Conservation (phyloP, 148 eudicot genomes). For the Cornus suecica region DNA sequence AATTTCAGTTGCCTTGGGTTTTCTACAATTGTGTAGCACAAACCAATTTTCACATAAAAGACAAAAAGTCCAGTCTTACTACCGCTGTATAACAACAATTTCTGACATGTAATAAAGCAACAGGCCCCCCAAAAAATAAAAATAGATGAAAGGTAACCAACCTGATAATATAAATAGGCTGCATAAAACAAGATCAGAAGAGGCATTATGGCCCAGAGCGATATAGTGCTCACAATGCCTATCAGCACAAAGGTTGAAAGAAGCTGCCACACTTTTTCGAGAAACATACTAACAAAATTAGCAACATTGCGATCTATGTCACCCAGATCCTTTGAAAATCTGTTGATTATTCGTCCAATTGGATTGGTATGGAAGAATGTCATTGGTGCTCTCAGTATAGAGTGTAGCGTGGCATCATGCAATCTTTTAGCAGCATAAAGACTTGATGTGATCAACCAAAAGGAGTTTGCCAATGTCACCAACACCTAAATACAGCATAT, state of each 20-base stretch:
- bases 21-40: too few species aligned
- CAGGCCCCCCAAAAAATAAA: background rate
- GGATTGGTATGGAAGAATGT: conserved; percentile 71
- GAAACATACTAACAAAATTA: conserved; percentile 29
- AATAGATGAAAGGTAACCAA: conserved; percentile 13
- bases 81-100: background rate
- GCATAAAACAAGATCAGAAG: conserved; percentile 60
- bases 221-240: conserved; percentile 53
- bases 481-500: conserved; percentile 40
- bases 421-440: conserved; percentile 57
- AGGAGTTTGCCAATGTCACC: conserved; percentile 57
- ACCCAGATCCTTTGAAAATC: conserved; percentile 56
- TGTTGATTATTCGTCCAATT: conserved; percentile 60
- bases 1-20: too few species aligned
- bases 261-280: conserved; percentile 48
- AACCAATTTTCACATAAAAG: too few species aligned
- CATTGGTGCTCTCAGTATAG: conserved; percentile 71
- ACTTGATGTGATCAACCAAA: conserved; percentile 66
- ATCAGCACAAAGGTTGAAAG: conserved; percentile 59
- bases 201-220: conserved; percentile 70
- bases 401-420: conserved; percentile 55
- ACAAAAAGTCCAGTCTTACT: background rate
- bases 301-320: conserved; percentile 68
- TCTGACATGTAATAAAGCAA: background rate
- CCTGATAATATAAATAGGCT: conserved; percentile 65